Evolutionary conservation across 1,284 basidiomycete genomes (phyloP).

Genomic region (Ceratobasidium sp.): DNA sequence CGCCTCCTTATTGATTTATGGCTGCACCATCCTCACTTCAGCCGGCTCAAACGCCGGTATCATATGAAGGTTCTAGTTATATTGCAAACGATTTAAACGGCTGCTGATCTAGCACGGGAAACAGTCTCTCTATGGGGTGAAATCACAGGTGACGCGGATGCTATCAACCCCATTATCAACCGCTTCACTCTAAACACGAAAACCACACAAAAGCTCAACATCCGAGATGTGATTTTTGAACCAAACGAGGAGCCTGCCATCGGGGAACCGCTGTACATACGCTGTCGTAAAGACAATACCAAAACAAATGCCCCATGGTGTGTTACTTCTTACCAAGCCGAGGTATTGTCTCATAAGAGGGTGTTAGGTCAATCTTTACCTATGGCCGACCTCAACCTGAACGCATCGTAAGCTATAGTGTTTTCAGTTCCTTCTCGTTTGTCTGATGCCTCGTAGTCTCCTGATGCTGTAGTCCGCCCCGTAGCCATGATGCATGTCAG

Average conservation of each 20-base stretch:
- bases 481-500: conserved; percentile 38
- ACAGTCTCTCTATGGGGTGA: conserved; percentile 39
- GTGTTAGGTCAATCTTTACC: conserved; percentile 7
- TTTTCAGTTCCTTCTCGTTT: background rate
- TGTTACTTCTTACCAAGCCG: background rate
- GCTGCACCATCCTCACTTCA: background rate
- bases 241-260: conserved; percentile 32
- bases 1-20: background rate
- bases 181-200: conserved; percentile 32
- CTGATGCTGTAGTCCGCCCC: conserved; percentile 33
- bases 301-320: conserved; percentile 18
- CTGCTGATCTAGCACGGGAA: background rate
- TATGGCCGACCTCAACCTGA: conserved; percentile 36
- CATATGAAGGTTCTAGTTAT: conserved; percentile 25
- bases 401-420: conserved; percentile 9
- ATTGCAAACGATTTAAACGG: background rate
- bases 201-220: conserved; percentile 38
- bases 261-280: conserved; percentile 28
- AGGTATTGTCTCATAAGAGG: no score
- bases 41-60: conserved; percentile 12
- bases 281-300: conserved; percentile 28
- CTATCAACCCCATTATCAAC: conserved; percentile 33
- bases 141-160: conserved; percentile 31
- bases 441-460: conserved; percentile 6
- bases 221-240: conserved; percentile 34